Conservation (phyloP, 371 early-diverging fungal species). For the Batrachochytrium dendrobatidis region DNA sequence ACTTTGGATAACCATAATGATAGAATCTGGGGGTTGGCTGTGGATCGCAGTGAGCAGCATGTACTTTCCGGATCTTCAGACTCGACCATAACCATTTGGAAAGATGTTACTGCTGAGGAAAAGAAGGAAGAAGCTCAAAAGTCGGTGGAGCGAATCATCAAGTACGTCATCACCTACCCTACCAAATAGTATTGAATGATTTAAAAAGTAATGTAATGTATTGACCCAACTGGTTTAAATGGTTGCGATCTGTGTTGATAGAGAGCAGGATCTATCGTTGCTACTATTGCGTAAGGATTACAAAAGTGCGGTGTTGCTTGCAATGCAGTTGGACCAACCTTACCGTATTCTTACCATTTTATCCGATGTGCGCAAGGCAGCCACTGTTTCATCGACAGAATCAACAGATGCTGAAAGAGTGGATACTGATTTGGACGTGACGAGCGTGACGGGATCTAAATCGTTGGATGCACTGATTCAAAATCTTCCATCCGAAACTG, state of each 20-base stretch:
- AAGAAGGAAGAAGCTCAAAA: conserved; percentile 55
- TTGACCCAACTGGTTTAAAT: neutral
- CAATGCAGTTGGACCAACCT: conserved; percentile 84
- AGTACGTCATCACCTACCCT: conserved; percentile 33
- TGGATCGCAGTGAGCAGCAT: conserved; percentile 62
- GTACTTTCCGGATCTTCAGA: conserved; percentile 86
- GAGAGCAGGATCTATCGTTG: conserved; percentile 86
- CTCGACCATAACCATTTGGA: conserved; percentile 83
- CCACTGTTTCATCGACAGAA: neutral
- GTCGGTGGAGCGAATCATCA: conserved; percentile 46
- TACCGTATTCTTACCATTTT: conserved; percentile 70
- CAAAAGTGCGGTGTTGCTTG: conserved; percentile 82
- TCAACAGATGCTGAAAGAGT: neutral
- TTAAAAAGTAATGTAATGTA: neutral
- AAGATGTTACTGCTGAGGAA: conserved; percentile 80
- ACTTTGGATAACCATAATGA: conserved; percentile 92
- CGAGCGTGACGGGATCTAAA: too few relatives aligned
- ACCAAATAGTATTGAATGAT: conserved; percentile 47
- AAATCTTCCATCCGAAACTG: too few relatives aligned
- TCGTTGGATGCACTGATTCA: too few relatives aligned
- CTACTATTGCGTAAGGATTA: conserved; percentile 81
- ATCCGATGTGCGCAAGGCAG: conserved; percentile 52
- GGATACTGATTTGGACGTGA: too few relatives aligned
- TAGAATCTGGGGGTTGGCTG: conserved; percentile 81
- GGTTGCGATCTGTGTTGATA: conserved; percentile 27